Conservation (phyloP, 169 alveolate species). For the Plasmodium chabaudi region DNA sequence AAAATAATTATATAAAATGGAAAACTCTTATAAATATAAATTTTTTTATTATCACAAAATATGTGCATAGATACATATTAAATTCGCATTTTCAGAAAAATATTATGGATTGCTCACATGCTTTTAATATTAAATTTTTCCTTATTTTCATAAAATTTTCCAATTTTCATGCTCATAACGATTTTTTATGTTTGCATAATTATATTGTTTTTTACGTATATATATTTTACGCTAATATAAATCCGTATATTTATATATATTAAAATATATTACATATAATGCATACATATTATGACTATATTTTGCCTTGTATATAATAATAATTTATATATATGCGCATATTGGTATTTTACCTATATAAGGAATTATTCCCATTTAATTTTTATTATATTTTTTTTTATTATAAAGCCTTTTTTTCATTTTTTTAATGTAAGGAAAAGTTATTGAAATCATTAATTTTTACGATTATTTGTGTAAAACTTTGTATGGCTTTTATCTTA, state of each 20-base stretch:
- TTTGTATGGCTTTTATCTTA: slow-evolving; percentile 1
- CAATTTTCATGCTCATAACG: slow-evolving; percentile 6
- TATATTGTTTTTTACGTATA: background rate
- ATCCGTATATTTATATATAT: background rate
- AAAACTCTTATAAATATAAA: too few species aligned
- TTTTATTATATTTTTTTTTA: slow-evolving; percentile 1
- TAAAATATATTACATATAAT: background rate
- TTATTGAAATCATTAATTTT: slow-evolving; percentile 5
- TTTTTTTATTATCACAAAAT: too few species aligned
- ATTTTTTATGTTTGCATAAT: background rate
- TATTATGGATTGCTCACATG: too few species aligned
- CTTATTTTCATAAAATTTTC: background rate
- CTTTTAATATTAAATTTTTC: background rate
- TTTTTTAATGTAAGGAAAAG: slow-evolving; percentile 5
- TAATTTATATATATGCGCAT: background rate
- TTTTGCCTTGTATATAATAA: background rate
- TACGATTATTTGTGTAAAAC: slow-evolving; percentile 5
- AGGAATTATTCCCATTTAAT: background rate
- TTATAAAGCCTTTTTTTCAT: background rate
- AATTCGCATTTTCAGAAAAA: too few species aligned
- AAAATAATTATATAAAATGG: too few species aligned
- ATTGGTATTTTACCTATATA: background rate
- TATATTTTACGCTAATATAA: background rate
- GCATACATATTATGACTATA: slow-evolving; percentile 1
- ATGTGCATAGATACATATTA: too few species aligned